A percentile compares a stretch with the other conserved stretches of the same genome.
Evolutionary conservation across 1,284 basidiomycete genomes (phyloP).

Genomic region (Gymnopus androsaceus): DNA sequence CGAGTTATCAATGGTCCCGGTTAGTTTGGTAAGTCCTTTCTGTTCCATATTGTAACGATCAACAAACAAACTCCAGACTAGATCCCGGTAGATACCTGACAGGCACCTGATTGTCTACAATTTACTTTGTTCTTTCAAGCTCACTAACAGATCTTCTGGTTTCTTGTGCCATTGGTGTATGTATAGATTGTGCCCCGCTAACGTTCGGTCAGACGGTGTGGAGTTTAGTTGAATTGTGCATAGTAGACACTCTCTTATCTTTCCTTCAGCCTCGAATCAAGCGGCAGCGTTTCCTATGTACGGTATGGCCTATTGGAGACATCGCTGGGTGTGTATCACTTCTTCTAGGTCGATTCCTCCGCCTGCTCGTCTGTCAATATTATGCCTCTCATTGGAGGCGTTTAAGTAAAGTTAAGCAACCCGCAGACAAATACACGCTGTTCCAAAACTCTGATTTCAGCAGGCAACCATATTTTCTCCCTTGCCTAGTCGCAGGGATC

Average conservation of each 20-base stretch:
- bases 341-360: not conserved
- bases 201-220: constrained; percentile 57
- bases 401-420: constrained; percentile 58
- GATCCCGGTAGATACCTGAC: constrained; percentile 56
- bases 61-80: constrained; percentile 56
- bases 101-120: constrained; percentile 46
- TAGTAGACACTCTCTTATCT: not conserved
- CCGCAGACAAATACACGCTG: constrained; percentile 47
- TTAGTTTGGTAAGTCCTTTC: constrained; percentile 28
- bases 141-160: constrained; percentile 49
- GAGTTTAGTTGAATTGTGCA: constrained; percentile 45
- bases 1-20: constrained; percentile 67
- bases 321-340: constrained; percentile 52
- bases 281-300: constrained; percentile 63
- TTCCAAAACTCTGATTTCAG: constrained; percentile 49
- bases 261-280: constrained; percentile 50
- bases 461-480: constrained; percentile 61
- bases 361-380: not conserved
- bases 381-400: constrained; percentile 59
- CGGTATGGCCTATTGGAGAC: constrained; percentile 61
- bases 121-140: constrained; percentile 58
- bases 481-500: constrained; percentile 48
- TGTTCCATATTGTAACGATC: not conserved
- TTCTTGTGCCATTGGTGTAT: constrained; percentile 51
- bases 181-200: not conserved